Evolutionary conservation across 768 basidiomycete species (phyloP).

Genomic region (Vishniacozyma victoriae): DNA sequence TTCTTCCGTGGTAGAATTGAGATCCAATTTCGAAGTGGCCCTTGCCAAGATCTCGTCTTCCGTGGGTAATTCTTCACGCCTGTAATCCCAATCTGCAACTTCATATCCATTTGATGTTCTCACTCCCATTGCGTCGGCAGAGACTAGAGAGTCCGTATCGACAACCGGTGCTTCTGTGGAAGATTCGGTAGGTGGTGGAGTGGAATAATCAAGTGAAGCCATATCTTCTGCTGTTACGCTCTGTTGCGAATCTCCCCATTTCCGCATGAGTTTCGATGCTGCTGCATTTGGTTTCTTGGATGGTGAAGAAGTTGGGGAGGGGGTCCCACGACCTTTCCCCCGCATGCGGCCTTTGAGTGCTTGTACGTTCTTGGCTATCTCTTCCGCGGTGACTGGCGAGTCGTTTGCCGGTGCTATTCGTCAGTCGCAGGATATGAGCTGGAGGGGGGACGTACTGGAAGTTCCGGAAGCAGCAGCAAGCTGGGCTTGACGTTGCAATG

Average conservation of each 20-base stretch:
- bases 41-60: slow-evolving; percentile 46
- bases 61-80: slow-evolving; percentile 42
- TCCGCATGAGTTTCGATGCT: slow-evolving; percentile 69
- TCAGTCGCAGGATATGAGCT: neutral
- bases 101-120: slow-evolving; percentile 68
- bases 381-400: slow-evolving; percentile 56
- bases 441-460: slow-evolving; percentile 12
- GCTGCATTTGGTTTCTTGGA: slow-evolving; percentile 19
- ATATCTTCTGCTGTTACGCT: slow-evolving; percentile 74
- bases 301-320: slow-evolving; percentile 28
- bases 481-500: slow-evolving; percentile 31
- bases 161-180: slow-evolving; percentile 11
- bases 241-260: slow-evolving; percentile 81
- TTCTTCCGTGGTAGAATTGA: slow-evolving; percentile 36
- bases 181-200: slow-evolving; percentile 57
- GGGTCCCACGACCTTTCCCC: slow-evolving; percentile 49
- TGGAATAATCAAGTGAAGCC: slow-evolving; percentile 76
- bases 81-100: slow-evolving; percentile 79
- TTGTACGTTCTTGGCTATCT: slow-evolving; percentile 86
- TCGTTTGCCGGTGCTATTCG: slow-evolving; percentile 19
- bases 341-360: slow-evolving; percentile 79
- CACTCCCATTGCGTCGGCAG: slow-evolving; percentile 58
- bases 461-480: slow-evolving; percentile 33
- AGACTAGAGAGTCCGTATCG: slow-evolving; percentile 44
- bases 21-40: slow-evolving; percentile 11